These are phyloP conservation scores for Trichoderma gamsii DNA, from an alignment of 495 filamentous ascomycete species.

Conservation along the genomic window DNA sequence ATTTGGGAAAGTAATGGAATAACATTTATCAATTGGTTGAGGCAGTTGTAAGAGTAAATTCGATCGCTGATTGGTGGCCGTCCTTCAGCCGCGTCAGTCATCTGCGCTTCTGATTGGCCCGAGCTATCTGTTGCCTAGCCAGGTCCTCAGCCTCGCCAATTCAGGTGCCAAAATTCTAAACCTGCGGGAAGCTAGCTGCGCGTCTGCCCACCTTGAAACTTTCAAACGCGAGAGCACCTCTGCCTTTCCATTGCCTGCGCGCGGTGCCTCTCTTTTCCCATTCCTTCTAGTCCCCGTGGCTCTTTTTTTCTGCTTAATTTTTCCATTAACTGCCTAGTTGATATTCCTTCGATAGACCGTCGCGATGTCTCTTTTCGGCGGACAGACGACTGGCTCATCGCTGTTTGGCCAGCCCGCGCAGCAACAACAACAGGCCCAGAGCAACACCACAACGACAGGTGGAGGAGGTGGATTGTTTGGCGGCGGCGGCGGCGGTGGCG, in stretches of 20 bases:
- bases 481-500: neutral
- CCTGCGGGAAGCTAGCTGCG: neutral
- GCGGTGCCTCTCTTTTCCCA: neutral
- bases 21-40: neutral
- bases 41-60: neutral
- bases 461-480: conserved; percentile 13
- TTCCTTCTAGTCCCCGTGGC: neutral
- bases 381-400: conserved; percentile 11
- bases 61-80: neutral
- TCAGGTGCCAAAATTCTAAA: conserved; percentile 10
- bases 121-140: conserved; percentile 10
- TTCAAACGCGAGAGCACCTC: conserved; percentile 6
- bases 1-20: neutral
- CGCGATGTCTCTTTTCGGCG: conserved; percentile 14
- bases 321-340: neutral
- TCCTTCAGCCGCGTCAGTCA: neutral
- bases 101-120: conserved; percentile 15
- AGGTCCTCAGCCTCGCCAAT: conserved; percentile 5
- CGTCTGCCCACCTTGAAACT: neutral
- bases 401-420: conserved; percentile 19
- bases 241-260: neutral
- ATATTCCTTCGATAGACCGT: neutral
- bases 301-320: neutral
- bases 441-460: neutral
- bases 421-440: conserved; percentile 8